phyloP scores from a whole-genome alignment of 176 grass and related monocot genomes.

The Saccharum officinarum region DNA sequence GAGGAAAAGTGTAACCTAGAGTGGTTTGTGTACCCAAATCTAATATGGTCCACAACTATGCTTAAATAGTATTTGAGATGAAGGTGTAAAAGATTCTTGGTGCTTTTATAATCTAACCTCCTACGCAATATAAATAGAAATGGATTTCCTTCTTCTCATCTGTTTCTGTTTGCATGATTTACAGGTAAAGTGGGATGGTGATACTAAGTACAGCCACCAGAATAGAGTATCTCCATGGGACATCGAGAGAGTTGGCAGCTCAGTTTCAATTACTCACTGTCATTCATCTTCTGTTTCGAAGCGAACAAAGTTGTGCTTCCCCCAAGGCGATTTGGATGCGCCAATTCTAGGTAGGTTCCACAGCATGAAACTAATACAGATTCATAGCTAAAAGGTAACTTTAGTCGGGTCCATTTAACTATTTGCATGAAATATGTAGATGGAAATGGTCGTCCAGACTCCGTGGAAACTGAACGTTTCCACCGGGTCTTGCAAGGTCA shows the following conservation, averaged over 20 bases:
- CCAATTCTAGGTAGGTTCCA: conserved; percentile 47
- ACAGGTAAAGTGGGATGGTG: conserved; percentile 84
- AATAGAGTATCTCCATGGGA: conserved; percentile 93
- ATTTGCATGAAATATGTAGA: conserved; percentile 51
- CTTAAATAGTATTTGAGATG: neutral
- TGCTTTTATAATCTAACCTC: neutral
- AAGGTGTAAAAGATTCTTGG: conserved; percentile 2
- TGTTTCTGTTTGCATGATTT: conserved; percentile 43
- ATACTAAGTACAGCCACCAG: conserved; percentile 45
- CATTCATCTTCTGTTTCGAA: conserved; percentile 60
- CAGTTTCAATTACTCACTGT: conserved; percentile 39
- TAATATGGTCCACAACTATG: neutral
- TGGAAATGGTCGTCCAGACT: conserved; percentile 58
- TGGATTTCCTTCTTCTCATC: neutral
- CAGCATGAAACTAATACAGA: neutral
- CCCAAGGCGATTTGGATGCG: conserved; percentile 48
- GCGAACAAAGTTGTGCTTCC: conserved; percentile 65
- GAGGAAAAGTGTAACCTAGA: neutral
- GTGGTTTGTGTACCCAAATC: neutral
- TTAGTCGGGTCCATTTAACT: neutral
- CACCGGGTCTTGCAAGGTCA: conserved; percentile 99
- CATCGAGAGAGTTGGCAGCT: conserved; percentile 61
- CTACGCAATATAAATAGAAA: neutral
- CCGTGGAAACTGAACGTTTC: conserved; percentile 62
- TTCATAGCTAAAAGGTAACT: neutral